A percentile compares a stretch with the other conserved stretches of the same genome.
Conservation (phyloP, 2,329 filamentous ascomycete genomes). For the Trichoderma gracile region DNA sequence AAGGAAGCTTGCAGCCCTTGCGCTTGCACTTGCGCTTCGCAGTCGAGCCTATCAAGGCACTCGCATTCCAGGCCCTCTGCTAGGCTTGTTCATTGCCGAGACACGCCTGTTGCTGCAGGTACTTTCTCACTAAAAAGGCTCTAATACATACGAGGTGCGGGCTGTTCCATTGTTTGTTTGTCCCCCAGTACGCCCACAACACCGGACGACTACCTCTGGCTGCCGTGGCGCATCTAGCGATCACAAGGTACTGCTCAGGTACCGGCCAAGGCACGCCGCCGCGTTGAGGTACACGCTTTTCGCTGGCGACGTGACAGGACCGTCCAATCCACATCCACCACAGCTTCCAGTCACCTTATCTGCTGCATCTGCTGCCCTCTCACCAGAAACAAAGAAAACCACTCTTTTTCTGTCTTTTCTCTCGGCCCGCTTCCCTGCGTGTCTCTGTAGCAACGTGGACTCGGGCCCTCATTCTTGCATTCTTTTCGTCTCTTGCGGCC, state of each 20-base stretch:
- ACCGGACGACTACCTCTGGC: not conserved
- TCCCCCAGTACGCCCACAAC: not conserved
- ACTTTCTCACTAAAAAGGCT: constrained; percentile 8
- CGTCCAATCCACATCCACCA: too few relatives aligned
- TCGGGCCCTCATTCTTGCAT: constrained; percentile 9
- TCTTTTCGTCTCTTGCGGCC: not conserved
- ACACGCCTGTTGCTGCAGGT: constrained; percentile 7
- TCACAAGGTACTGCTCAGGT: not conserved
- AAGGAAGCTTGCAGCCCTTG: not conserved
- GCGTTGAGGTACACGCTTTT: not conserved
- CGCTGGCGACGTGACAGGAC: not conserved
- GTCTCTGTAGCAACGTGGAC: constrained; percentile 24
- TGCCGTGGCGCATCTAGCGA: constrained; percentile 5
- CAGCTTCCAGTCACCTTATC: not conserved
- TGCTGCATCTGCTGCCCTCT: not conserved
- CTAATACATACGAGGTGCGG: too few relatives aligned
- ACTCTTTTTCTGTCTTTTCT: not conserved
- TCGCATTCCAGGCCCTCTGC: too few relatives aligned
- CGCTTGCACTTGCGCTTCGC: not conserved
- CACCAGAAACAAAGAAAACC: not conserved
- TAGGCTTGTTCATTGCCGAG: constrained; percentile 1
- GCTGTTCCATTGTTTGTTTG: too few relatives aligned
- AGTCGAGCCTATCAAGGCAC: constrained; percentile 15
- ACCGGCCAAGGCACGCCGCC: too few relatives aligned
- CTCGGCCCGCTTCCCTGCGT: not conserved